Evolutionary conservation across 1,284 basidiomycete genomes (phyloP), one percentile per base, ranked within the genome.

Genomic region (Boletus mariae): DNA sequence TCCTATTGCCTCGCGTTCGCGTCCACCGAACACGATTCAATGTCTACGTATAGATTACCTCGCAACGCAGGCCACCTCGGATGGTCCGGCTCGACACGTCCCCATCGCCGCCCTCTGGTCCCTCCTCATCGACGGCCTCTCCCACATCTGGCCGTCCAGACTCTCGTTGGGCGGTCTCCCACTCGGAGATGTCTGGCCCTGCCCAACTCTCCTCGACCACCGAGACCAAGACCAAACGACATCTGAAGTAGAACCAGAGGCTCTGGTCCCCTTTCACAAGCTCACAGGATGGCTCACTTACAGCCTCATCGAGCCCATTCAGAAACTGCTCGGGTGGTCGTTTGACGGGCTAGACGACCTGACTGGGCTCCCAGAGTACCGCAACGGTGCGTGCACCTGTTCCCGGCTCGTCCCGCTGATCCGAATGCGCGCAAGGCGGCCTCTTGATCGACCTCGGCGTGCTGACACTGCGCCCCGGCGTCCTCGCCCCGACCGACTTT

Each of bases 211-310:
- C 45, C 71, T 69, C 4, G 46, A 52, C 48, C 54, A 31, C 11
- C 31, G 31, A 12, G 31, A 31, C 31, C 11, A 32, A 32, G 12
- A 32, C 20, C 25, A 43, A 29, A 13, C 4, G n/a, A 10, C 25
- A 15, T 43, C n/a, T n/a, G 43, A 31, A 17, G 28, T n/a, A 13
- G 46, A 84, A 59, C 37, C 32, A 17, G 58, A 51, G 5, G 78
- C 85, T 55, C 76, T 93, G 38, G 92, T 98, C 3, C 90, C 93
- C 0, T 98, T 98, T 77, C 95, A 98, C 75, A 98, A 98, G 68
- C 79, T 98, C 46, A 92, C 91, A 0, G 90, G 92, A 58, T 98
- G 96, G 95, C 80, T 91, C 54, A 87, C 90, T 13, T 96, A 96
- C 71, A 91, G 87, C 56, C 77, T 96, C 15, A 76, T 95, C 31